Evolutionary conservation across 441 rosid genomes (phyloP), one percentile per base, ranked within the genome.

Genomic region (Populus trichocarpa): DNA sequence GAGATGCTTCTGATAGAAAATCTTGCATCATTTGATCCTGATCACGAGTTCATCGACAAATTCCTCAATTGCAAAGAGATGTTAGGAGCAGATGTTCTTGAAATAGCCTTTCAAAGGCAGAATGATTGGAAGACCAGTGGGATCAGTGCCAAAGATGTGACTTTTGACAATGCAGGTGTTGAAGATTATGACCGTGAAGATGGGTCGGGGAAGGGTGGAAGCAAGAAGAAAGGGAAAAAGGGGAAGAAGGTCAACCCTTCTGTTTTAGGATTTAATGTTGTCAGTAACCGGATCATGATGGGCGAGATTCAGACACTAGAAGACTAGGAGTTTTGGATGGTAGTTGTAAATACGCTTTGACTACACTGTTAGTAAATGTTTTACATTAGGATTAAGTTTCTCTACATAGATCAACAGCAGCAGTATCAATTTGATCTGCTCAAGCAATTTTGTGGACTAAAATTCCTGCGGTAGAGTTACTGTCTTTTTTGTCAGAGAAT

Each of bases 201-300:
- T n/a, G 93, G 92, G 38, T 75, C 89, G 20, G 70, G 92, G 2
- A 95, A 93, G 81, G 94, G 87, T 10, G 97, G 93, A 76, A 86
- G 92, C 63, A 93, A 90, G 94, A 95, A 88, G 77, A 93, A 86
- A 83, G 91, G 91, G 8, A 97, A 93, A 85, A 93, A 91, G 84
- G 97, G 97, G 74, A 97, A 97, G 93, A 95, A 95, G 86, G 90
- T 96, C 33, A 95, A 88, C 63, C 86, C 97, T 3, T 81, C 97
- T 3, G 97, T 85, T 80, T 82, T 97, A 53, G 99, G 99, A 22
- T 97, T 97, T 74, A 97, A 88, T 36, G 97, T 97, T 20, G 98
- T 95, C 61, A 97, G 99, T 79, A 95, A 97, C 89, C 88, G 99
- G 77, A 97, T 97, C 79, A 92, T 93, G 99, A 97, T 86, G 99